phyloP scores from a whole-genome alignment of 2,329 filamentous ascomycete genomes.

The Fusarium abutilonis region DNA sequence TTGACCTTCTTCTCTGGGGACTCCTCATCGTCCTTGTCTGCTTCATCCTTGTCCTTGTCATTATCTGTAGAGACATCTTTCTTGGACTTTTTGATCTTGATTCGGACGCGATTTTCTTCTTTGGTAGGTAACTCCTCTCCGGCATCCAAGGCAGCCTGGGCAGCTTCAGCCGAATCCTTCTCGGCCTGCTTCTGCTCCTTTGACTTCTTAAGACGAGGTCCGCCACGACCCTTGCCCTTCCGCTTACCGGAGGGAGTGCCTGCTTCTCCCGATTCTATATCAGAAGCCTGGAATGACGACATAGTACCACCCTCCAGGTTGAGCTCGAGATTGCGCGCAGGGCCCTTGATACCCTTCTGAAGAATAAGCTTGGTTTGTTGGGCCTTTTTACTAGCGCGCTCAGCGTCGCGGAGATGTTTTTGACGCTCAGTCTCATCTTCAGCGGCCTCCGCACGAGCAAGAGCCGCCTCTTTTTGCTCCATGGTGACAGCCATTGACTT shows the following conservation, averaged over 20 bases:
- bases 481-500: constrained; percentile 95
- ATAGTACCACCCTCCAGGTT: constrained; percentile 87
- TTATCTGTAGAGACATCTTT: constrained; percentile 41
- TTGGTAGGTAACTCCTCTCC: constrained; percentile 74
- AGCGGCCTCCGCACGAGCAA: constrained; percentile 79
- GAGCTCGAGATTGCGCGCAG: constrained; percentile 74
- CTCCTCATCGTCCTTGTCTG: constrained; percentile 57
- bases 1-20: constrained; percentile 57
- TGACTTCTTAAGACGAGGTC: constrained; percentile 85
- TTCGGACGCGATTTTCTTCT: constrained; percentile 69
- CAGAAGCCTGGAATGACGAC: constrained; percentile 81
- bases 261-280: constrained; percentile 59
- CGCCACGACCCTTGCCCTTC: constrained; percentile 64
- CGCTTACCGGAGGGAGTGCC: constrained; percentile 49
- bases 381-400: constrained; percentile 91
- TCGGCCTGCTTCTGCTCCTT: constrained; percentile 86
- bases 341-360: constrained; percentile 86
- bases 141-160: constrained; percentile 83
- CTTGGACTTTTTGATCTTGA: constrained; percentile 69
- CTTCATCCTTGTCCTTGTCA: constrained; percentile 57
- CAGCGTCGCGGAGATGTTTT: constrained; percentile 84
- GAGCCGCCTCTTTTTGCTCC: constrained; percentile 85
- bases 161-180: constrained; percentile 84
- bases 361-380: constrained; percentile 88
- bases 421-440: constrained; percentile 84